phyloP scores from a whole-genome alignment of 306 rosid species.

The Psophocarpus tetragonolobus region DNA sequence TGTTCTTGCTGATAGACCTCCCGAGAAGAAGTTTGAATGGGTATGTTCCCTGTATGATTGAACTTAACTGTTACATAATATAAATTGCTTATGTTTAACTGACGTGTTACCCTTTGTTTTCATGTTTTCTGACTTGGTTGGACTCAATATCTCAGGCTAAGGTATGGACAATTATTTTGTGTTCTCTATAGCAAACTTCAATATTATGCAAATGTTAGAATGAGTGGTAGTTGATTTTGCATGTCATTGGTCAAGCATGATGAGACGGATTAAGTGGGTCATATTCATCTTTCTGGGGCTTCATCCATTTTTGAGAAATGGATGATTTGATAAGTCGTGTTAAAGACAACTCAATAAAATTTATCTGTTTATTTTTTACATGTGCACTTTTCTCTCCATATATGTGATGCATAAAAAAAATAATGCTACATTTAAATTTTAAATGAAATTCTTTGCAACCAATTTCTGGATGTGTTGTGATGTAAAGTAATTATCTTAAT shows the following conservation, averaged over 20 bases:
- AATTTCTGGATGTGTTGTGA: neutral
- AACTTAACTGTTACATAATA: neutral
- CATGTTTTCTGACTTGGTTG: constrained; percentile 46
- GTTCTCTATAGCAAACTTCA: neutral
- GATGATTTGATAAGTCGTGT: constrained; percentile 4
- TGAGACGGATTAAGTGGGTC: neutral
- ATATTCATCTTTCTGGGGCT: constrained; percentile 16
- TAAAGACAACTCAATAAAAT: neutral
- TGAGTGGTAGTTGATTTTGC: constrained; percentile 14
- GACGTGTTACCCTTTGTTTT: constrained; percentile 40
- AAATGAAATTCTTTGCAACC: neutral
- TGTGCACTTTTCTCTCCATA: neutral
- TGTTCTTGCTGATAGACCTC: constrained; percentile 86
- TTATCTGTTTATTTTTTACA: neutral
- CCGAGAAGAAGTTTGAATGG: constrained; percentile 88
- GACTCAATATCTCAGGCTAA: constrained; percentile 62
- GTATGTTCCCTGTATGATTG: constrained; percentile 48
- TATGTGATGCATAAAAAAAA: constrained; percentile 10
- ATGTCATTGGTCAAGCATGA: constrained; percentile 7
- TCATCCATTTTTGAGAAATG: constrained; percentile 6
- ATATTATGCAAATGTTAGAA: constrained; percentile 22
- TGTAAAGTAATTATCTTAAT: neutral
- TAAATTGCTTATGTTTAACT: constrained; percentile 43
- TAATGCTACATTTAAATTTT: neutral
- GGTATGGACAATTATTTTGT: constrained; percentile 53